A percentile compares a stretch with the other conserved stretches of the same genome.
phyloP scores from a whole-genome alignment of 208 protist genomes.

The Tritrichomonas musculus region DNA sequence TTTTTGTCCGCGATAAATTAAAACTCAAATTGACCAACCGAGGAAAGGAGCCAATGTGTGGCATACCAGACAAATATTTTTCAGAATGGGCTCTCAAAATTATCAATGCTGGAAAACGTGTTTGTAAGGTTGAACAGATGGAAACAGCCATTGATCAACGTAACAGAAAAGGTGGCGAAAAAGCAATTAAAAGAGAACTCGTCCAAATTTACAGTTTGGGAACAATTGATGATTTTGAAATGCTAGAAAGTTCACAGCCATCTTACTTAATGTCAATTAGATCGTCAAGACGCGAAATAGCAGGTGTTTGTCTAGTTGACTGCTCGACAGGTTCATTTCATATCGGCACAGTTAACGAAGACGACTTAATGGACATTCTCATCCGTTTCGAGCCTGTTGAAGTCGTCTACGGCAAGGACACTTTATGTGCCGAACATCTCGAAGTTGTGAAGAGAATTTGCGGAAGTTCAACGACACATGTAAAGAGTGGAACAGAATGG shows the following conservation, averaged over 20 bases:
- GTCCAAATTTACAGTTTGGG: slow-evolving; percentile 11
- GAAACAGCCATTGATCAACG: slow-evolving; percentile 23
- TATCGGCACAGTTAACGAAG: slow-evolving; percentile 1
- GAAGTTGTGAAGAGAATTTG: background rate
- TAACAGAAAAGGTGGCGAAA: slow-evolving; percentile 6
- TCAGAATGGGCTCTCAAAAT: background rate
- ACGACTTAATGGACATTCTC: background rate
- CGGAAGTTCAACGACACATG: background rate
- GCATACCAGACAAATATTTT: slow-evolving; percentile 34
- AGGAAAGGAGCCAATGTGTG: slow-evolving; percentile 33
- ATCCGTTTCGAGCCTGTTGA: slow-evolving; percentile 25
- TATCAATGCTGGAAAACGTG: slow-evolving; percentile 24
- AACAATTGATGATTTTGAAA: slow-evolving; percentile 33
- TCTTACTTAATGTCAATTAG: slow-evolving; percentile 11
- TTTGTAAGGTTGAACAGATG: slow-evolving; percentile 31
- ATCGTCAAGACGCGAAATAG: background rate
- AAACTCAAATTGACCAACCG: background rate
- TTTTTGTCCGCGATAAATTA: background rate
- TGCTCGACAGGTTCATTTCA: slow-evolving; percentile 18
- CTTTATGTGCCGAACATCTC: background rate
- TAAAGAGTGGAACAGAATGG: background rate
- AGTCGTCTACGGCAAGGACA: background rate
- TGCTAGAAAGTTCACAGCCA: slow-evolving; percentile 27
- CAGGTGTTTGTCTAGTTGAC: slow-evolving; percentile 27
- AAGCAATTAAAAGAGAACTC: slow-evolving; percentile 2